Conservation (phyloP, 768 basidiomycete genomes). For the Termitomyces sp. region DNA sequence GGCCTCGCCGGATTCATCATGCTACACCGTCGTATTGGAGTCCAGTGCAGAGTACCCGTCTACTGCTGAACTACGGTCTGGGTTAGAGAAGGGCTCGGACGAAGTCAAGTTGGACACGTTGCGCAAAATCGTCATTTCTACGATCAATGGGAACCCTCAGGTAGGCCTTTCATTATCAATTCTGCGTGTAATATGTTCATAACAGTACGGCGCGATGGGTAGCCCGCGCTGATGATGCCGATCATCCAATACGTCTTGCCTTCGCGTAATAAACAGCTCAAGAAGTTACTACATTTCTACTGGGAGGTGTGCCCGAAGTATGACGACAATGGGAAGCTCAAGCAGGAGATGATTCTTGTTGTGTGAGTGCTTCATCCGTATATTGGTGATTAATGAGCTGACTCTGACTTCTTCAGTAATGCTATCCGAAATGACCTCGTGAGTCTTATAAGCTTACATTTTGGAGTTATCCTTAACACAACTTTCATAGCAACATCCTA, state of each 20-base stretch:
- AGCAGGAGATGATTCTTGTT: conserved; percentile 99
- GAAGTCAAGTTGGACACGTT: conserved; percentile 96
- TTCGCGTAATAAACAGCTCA: conserved; percentile 90
- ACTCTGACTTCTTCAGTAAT: conserved; percentile 51
- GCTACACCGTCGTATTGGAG: conserved; percentile 79
- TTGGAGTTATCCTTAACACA: background rate
- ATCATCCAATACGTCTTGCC: conserved; percentile 98
- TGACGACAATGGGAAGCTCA: conserved; percentile 94
- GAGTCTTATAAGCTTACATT: conserved; percentile 25
- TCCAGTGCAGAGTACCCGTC: conserved; percentile 71
- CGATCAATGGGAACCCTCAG: conserved; percentile 92
- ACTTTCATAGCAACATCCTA: conserved; percentile 85
- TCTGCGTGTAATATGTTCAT: background rate
- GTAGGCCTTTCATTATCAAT: conserved; percentile 37
- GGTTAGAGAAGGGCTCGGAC: conserved; percentile 92
- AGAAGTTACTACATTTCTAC: conserved; percentile 95
- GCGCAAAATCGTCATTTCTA: conserved; percentile 89
- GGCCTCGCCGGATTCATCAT: conserved; percentile 55
- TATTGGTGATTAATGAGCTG: background rate
- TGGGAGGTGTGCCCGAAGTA: conserved; percentile 99
- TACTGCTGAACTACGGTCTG: conserved; percentile 75
- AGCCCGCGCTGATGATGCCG: conserved; percentile 95
- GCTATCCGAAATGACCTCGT: conserved; percentile 97
- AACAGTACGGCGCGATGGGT: conserved; percentile 1
- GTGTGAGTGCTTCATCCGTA: conserved; percentile 56